phyloP scores from a whole-genome alignment of 805 yeast species.

The Wickerhamiella vanderwaltii region DNA sequence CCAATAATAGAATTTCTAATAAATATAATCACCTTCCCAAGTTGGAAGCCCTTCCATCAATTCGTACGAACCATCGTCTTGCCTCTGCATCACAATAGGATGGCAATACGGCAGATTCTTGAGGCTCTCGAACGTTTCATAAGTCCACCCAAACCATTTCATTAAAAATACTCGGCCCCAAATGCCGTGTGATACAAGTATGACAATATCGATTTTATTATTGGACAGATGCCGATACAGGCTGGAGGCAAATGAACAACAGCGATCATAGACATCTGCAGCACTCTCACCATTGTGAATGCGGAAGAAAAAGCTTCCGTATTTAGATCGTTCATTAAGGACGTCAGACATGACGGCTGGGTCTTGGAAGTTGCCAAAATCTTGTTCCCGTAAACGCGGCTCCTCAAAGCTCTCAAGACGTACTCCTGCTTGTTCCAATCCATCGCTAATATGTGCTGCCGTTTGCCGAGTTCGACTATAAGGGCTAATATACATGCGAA shows the following conservation, averaged over 20 bases:
- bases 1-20: too few relatives aligned
- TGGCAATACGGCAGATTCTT: constrained; percentile 78
- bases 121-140: constrained; percentile 74
- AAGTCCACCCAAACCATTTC: constrained; percentile 93
- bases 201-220: constrained; percentile 62
- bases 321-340: constrained; percentile 74
- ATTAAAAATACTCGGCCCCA: constrained; percentile 87
- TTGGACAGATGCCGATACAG: constrained; percentile 63
- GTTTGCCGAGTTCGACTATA: constrained; percentile 78
- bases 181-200: constrained; percentile 84
- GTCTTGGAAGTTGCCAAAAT: constrained; percentile 62
- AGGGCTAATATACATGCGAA: constrained; percentile 77
- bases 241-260: constrained; percentile 82
- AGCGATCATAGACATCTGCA: constrained; percentile 87
- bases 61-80: constrained; percentile 31
- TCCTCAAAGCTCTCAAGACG: constrained; percentile 62
- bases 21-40: constrained; percentile 44
- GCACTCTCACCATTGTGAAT: constrained; percentile 94
- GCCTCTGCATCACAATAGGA: constrained; percentile 63
- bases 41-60: constrained; percentile 52
- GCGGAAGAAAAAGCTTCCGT: constrained; percentile 80
- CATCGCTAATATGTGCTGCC: constrained; percentile 53
- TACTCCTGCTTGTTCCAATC: constrained; percentile 31
- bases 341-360: constrained; percentile 61
- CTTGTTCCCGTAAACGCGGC: constrained; percentile 88